A percentile compares a stretch with the other conserved stretches of the same genome.
These are phyloP conservation scores for Coemansia nantahalensis DNA, from an alignment of 192 early-diverging fungal genomes.

Conservation along the genomic window DNA sequence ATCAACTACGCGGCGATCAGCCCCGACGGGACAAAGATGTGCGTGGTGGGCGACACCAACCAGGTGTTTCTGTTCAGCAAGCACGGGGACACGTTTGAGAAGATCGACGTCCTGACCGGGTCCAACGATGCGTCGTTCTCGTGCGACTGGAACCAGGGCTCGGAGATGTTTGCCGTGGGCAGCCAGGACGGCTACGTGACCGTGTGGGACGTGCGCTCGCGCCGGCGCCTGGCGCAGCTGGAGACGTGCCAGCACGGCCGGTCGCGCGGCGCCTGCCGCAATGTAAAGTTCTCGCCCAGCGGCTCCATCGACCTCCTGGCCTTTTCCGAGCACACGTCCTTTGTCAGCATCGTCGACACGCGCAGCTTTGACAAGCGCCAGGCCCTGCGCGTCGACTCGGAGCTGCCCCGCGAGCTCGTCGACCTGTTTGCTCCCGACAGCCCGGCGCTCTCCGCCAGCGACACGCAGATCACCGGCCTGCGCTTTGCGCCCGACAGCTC, in stretches of 20 bases:
- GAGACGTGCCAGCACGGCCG: slow-evolving; percentile 74
- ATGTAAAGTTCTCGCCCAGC: slow-evolving; percentile 89
- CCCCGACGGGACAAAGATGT: slow-evolving; percentile 88
- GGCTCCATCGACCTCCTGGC: slow-evolving; percentile 85
- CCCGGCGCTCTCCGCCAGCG: slow-evolving; percentile 12
- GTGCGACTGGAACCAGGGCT: slow-evolving; percentile 92
- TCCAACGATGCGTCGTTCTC: slow-evolving; percentile 87
- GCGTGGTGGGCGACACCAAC: slow-evolving; percentile 88
- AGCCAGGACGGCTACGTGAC: slow-evolving; percentile 91
- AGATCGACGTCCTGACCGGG: slow-evolving; percentile 70
- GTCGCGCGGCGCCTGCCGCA: slow-evolving; percentile 65
- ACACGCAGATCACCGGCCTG: slow-evolving; percentile 86
- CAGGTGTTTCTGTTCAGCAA: slow-evolving; percentile 85
- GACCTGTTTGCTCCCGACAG: slow-evolving; percentile 18
- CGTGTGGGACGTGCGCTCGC: slow-evolving; percentile 88
- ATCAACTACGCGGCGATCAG: slow-evolving; percentile 85
- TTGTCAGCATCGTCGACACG: slow-evolving; percentile 88
- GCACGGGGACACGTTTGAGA: slow-evolving; percentile 62
- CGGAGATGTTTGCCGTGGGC: slow-evolving; percentile 93
- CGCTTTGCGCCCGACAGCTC: slow-evolving; percentile 80
- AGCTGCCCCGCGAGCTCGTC: neutral
- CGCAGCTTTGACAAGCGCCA: slow-evolving; percentile 82
- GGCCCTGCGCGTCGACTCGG: slow-evolving; percentile 66
- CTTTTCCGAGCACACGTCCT: slow-evolving; percentile 67
- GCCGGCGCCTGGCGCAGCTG: slow-evolving; percentile 63